These are phyloP conservation scores for Sonneratia caseolaris DNA, from an alignment of 345 rosid genomes.

Conservation along the genomic window DNA sequence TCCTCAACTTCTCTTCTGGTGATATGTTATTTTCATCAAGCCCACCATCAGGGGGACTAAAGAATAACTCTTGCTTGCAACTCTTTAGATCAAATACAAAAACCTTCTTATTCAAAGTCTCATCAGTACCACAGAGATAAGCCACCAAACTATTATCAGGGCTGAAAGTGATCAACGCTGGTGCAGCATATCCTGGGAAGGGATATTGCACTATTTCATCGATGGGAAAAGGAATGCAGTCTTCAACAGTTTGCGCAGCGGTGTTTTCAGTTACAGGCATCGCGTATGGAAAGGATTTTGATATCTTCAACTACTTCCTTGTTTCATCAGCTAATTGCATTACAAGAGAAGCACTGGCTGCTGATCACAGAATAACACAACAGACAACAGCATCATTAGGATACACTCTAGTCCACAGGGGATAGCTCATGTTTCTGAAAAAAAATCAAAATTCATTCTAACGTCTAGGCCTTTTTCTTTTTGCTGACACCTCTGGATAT, in stretches of 20 bases:
- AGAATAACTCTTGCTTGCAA: conserved; percentile 48
- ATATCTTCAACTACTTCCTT: conserved; percentile 38
- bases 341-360: conserved; percentile 20
- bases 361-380: conserved; percentile 8
- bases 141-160: conserved; percentile 64
- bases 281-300: conserved; percentile 23
- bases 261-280: conserved; percentile 48
- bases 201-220: conserved; percentile 89
- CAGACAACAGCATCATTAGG: conserved; percentile 8
- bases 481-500: too few species aligned
- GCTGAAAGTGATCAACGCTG: conserved; percentile 67
- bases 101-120: conserved; percentile 55
- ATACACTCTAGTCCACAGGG: background rate
- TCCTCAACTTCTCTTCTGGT: conserved; percentile 73
- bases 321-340: conserved; percentile 47
- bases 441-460: background rate
- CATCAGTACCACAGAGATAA: conserved; percentile 70
- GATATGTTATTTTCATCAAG: conserved; percentile 85
- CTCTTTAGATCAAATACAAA: conserved; percentile 53
- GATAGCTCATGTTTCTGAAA: background rate
- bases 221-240: conserved; percentile 39
- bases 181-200: conserved; percentile 75
- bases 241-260: conserved; percentile 26
- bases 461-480: background rate
- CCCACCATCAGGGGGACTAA: conserved; percentile 88